These are phyloP conservation scores for Suaeda aralocaspica DNA, from an alignment of 148 eudicot species.

Conservation along the genomic window DNA sequence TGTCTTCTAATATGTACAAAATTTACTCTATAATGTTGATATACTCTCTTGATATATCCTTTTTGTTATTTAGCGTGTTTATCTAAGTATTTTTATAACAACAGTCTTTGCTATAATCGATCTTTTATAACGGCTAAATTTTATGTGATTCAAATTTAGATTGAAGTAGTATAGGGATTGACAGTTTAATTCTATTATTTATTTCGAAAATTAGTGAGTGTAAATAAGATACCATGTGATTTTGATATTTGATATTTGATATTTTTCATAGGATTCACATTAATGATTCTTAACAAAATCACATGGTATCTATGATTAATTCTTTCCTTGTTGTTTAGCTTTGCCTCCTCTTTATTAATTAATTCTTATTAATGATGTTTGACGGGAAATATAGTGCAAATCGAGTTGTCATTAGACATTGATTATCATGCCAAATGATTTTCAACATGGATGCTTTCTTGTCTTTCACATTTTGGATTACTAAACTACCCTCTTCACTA, in stretches of 20 bases:
- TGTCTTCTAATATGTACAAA: slow-evolving; percentile 20
- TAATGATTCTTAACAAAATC: neutral
- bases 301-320: slow-evolving; percentile 14
- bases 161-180: too few relatives aligned
- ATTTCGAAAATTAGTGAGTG: too few relatives aligned
- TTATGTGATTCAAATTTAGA: neutral
- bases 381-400: neutral
- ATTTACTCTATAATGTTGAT: slow-evolving; percentile 3
- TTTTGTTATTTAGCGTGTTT: neutral
- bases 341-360: neutral
- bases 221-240: neutral
- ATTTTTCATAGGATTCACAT: neutral
- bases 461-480: neutral
- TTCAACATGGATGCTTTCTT: slow-evolving; percentile 5
- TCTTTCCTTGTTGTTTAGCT: neutral
- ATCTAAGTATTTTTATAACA: too few relatives aligned
- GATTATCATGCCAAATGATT: slow-evolving; percentile 20
- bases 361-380: neutral
- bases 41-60: neutral
- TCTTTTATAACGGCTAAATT: too few relatives aligned
- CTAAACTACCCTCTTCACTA: neutral
- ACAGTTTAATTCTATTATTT: too few relatives aligned
- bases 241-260: neutral
- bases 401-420: slow-evolving; percentile 24
- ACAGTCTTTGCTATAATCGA: too few relatives aligned